Base-by-base conservation (phyloP, 2,329 filamentous ascomycete species). In the Fusarium papillatum region DNA sequence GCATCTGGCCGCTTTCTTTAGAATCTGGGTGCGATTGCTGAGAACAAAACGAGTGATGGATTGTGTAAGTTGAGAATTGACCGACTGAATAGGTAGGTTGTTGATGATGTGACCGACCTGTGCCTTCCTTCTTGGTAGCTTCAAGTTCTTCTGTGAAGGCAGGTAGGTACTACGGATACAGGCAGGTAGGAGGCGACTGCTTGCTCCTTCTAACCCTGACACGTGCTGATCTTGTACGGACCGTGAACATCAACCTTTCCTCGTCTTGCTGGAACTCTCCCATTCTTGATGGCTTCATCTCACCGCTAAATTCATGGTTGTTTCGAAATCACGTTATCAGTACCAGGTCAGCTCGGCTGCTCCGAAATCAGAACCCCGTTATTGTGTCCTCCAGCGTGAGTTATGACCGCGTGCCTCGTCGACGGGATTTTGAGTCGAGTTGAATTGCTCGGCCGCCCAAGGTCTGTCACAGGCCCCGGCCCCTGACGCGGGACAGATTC, bases 391-490 rank as follows among this genome's bases (percentile, higher is more conserved):
- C 68, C 50, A 46, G 60, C 64, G 59, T 57, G 66, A 71, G 68
- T 67, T 59, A 61, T 62, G 55, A 68, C 76, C 74, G 65, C 74
- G 74, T 73, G 69, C 71, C 63, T 64, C 22, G 64, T 66, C 75
- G 78, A 78, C 78, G 75, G 75, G 69, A 73, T 70, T 76, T 79
- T 80, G 73, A 76, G 78, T 79, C 76, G 76, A 79, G 72, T 72
- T 65, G 75, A 75, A 77, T 75, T 78, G 71, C 66, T 70, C 59
- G 66, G 53, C 76, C 69, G 70, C 70, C 61, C 60, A 71, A 59
- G 64, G 39, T 60, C 64, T 63, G 50, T 66, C 22, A 61, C 43
- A 70, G 50, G 69, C 61, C 69, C 70, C 41, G 64, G 50, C 63
- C 77, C 69, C 65, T 68, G 66, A 29, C 48, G 26, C 66, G 73